Evolutionary conservation across 495 filamentous ascomycete species (phyloP).

Genomic region (Xylaria venustula): DNA sequence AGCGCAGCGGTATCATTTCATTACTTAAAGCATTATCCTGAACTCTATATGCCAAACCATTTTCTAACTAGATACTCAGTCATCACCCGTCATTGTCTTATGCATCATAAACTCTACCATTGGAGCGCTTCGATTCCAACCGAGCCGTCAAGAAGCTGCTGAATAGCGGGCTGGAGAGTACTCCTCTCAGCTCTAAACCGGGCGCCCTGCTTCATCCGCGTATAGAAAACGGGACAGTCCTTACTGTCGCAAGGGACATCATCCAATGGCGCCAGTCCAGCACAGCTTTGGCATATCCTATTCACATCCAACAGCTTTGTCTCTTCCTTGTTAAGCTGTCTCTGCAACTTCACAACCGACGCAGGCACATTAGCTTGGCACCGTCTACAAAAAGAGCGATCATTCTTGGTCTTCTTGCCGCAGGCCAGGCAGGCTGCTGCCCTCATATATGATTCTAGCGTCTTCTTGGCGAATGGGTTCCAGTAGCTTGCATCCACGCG

Average conservation of each 20-base stretch:
- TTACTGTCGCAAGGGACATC: constrained; percentile 81
- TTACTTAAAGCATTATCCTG: neutral
- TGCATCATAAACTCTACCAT: constrained; percentile 29
- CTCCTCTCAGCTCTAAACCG: constrained; percentile 57
- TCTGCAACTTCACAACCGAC: constrained; percentile 61
- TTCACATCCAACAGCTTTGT: constrained; percentile 64
- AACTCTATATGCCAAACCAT: neutral
- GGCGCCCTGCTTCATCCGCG: constrained; percentile 67
- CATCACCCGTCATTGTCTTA: neutral
- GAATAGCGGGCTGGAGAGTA: constrained; percentile 55
- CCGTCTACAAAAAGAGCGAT: constrained; percentile 58
- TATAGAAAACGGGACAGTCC: constrained; percentile 94
- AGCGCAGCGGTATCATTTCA: constrained; percentile 8
- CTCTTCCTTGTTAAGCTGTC: constrained; percentile 61
- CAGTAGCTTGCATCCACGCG: constrained; percentile 45
- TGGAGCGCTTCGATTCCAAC: constrained; percentile 30
- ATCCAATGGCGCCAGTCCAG: constrained; percentile 67
- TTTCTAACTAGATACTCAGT: no score
- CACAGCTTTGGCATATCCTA: constrained; percentile 79
- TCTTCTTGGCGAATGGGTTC: constrained; percentile 51
- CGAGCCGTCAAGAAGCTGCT: constrained; percentile 48
- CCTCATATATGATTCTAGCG: constrained; percentile 85
- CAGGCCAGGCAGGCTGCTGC: constrained; percentile 78
- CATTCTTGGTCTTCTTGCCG: constrained; percentile 56
- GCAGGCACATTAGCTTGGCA: constrained; percentile 58